Base-by-base conservation (phyloP, 2,329 filamentous ascomycete genomes). In the Alternaria sp. region DNA sequence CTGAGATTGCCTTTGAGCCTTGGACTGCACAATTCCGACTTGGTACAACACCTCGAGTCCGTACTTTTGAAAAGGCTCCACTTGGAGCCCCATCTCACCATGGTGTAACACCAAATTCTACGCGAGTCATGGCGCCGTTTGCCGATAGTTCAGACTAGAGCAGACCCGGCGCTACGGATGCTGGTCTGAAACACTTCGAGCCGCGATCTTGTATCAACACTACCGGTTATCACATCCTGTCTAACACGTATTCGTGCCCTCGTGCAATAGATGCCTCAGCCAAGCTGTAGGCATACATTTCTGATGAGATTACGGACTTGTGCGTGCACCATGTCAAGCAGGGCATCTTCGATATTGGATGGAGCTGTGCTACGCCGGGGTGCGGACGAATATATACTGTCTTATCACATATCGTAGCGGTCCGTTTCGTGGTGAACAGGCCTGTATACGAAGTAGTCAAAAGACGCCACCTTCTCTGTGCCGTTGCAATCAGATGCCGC, bases 401-500 rank as follows among this genome's bases (percentile, higher is more conserved):
- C 41, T 33, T 18, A 18, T 58, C 55, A 49, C 20, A 72, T 64
- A 47, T 77, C 75, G 55, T 79, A 79, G 37, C 77, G 65, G 63
- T 79, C 77, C 8, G 71, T 73, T 44, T 70, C 68, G 54, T 78
- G 69, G 58, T 67, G 63, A 4, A 74, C 72, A 6, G 77, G 77
- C 18, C 69, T 64, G 55, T 79, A 79, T 3, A 67, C 26, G n/a
- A 79, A 75, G 45, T 77, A 77, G 26, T 78, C 75, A 55, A 79
- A 79, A 14, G 58, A 61, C 4, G 76, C 77, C 56, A 63, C 68
- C 60, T 62, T 65, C 53, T 66, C 73, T 18, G 68, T 66, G 14
- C 74, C 76, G 61, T 79, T 75, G 25, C 78, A 20, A 62, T 79
- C 77, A 54, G 71, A 75, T n/a, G 71, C 72, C 12, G 77, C 77